These are phyloP conservation scores for Zalerion maritima DNA, from an alignment of 495 filamentous ascomycete species.

Conservation along the genomic window DNA sequence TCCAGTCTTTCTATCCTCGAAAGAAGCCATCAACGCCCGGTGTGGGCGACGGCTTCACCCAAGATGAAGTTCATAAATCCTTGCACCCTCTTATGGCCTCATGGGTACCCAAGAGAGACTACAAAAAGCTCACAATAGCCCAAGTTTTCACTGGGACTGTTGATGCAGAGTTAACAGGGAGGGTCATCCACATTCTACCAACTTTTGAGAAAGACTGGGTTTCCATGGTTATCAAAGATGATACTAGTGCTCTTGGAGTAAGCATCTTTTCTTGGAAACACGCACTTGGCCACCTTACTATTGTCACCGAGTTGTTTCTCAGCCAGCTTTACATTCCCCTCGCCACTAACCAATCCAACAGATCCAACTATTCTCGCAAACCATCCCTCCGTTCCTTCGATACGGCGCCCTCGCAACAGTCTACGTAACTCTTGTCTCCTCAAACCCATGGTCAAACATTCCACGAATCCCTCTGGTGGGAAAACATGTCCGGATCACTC, in stretches of 20 bases:
- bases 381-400: too few species aligned
- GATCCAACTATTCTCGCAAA: too few species aligned
- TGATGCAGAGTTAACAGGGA: conserved; percentile 29
- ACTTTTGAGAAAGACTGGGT: conserved; percentile 31
- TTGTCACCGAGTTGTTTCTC: too few species aligned
- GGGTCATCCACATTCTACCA: conserved; percentile 35
- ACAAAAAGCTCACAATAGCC: conserved; percentile 30
- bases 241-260: conserved; percentile 33
- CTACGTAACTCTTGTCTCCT: too few species aligned
- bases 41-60: conserved; percentile 30
- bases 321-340: too few species aligned
- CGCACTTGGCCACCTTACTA: too few species aligned
- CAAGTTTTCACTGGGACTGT: conserved; percentile 28
- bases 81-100: conserved; percentile 17
- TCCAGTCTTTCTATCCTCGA: conserved; percentile 28
- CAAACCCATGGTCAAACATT: too few species aligned
- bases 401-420: too few species aligned
- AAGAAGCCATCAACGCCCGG: conserved; percentile 2
- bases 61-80: conserved; percentile 21
- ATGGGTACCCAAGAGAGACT: conserved; percentile 33
- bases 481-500: too few species aligned
- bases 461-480: too few species aligned
- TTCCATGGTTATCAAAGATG: conserved; percentile 34
- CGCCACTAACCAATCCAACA: too few species aligned
- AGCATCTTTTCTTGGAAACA: too few species aligned